These are phyloP conservation scores for Phaseolus coccineus DNA, from an alignment of 331 rosid species.

Conservation along the genomic window DNA sequence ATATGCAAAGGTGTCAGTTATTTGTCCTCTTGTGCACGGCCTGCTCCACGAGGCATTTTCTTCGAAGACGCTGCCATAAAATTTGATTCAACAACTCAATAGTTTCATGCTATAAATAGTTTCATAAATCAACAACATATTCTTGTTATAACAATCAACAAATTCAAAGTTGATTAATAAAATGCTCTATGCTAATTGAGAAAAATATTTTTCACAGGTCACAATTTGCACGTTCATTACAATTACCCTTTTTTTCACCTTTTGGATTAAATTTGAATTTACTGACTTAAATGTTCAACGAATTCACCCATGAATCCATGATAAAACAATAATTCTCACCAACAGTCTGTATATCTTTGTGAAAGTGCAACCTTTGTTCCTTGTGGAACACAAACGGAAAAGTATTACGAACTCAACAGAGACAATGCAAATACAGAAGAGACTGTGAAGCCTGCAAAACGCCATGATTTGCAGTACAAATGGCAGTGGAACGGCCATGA, in stretches of 20 bases:
- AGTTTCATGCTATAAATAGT: not conserved
- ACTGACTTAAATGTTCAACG: not conserved
- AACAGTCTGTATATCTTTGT: not conserved
- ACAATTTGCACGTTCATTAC: not conserved
- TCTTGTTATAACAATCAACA: not conserved
- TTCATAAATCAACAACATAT: conserved; percentile 4
- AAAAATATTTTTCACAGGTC: not conserved
- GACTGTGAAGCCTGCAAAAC: too few relatives aligned
- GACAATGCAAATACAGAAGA: too few relatives aligned
- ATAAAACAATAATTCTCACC: not conserved
- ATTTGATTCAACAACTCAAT: conserved; percentile 37
- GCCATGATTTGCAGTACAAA: too few relatives aligned
- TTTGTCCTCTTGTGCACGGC: conserved; percentile 47
- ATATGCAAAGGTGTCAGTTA: not conserved
- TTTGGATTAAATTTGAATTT: not conserved
- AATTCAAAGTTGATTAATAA: conserved; percentile 6
- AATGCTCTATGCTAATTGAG: not conserved
- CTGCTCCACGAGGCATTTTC: conserved; percentile 83
- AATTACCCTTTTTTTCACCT: too few relatives aligned
- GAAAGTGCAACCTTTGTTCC: too few relatives aligned
- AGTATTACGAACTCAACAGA: too few relatives aligned
- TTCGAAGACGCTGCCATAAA: conserved; percentile 58
- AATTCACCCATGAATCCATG: not conserved
- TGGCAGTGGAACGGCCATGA: too few relatives aligned
- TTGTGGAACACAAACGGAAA: too few relatives aligned